These are phyloP conservation scores for Mikania micrantha DNA, from an alignment of 129 eudicot genomes.

Conservation along the genomic window DNA sequence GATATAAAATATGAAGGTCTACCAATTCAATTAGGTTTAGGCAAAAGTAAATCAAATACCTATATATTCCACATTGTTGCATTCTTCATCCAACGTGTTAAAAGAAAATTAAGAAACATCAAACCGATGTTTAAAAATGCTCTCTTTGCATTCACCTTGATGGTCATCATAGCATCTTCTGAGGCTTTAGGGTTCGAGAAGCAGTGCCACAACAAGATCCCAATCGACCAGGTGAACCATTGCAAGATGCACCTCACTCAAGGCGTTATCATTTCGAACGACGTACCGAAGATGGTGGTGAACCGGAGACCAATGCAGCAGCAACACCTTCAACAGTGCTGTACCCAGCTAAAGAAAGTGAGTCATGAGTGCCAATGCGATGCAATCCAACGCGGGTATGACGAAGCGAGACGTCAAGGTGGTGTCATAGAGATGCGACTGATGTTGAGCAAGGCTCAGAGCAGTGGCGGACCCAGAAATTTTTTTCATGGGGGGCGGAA, in stretches of 20 bases:
- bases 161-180: neutral
- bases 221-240: too few species aligned
- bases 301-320: too few species aligned
- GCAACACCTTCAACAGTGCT: slow-evolving; percentile 8
- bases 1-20: neutral
- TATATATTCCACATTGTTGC: neutral
- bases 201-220: too few species aligned
- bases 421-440: neutral
- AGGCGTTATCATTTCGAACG: too few species aligned
- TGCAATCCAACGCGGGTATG: neutral
- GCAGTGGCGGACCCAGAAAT: too few species aligned
- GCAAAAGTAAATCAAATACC: neutral
- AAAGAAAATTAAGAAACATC: neutral
- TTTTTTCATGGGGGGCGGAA: too few species aligned
- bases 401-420: neutral
- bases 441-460: slow-evolving; percentile 4
- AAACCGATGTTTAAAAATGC: neutral
- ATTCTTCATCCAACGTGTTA: neutral
- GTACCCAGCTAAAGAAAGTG: neutral
- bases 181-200: neutral
- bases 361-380: neutral
- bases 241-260: too few species aligned
- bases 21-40: neutral
- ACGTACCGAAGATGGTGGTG: too few species aligned
- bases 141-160: neutral